phyloP scores from a whole-genome alignment of 108 stramenopile genomes.

The Aurantiochytrium sp. region DNA sequence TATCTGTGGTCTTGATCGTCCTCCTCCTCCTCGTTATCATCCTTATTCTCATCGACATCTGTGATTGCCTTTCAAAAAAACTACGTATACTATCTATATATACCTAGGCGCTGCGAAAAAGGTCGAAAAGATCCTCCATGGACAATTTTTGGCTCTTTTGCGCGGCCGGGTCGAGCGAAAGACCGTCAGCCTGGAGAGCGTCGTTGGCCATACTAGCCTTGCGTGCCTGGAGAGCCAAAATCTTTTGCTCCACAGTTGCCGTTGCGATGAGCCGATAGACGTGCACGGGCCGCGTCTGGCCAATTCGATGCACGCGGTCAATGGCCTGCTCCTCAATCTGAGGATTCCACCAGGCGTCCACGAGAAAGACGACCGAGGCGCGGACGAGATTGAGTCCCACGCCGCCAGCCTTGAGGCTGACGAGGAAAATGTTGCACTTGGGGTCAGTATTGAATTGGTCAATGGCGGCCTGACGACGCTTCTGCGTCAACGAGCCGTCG shows the following conservation, averaged over 20 bases:
- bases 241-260: constrained; percentile 92
- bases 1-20: not conserved
- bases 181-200: constrained; percentile 56
- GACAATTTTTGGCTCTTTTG: not conserved
- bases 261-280: constrained; percentile 89
- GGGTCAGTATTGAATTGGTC: constrained; percentile 26
- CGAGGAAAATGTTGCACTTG: not conserved
- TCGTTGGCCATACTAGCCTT: constrained; percentile 89
- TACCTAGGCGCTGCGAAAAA: not conserved
- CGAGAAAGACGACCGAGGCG: constrained; percentile 29
- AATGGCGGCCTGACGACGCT: constrained; percentile 32
- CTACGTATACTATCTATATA: too few species aligned
- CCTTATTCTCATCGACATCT: not conserved
- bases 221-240: constrained; percentile 92
- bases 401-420: constrained; percentile 34
- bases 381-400: constrained; percentile 41
- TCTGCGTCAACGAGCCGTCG: constrained; percentile 14
- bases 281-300: constrained; percentile 83
- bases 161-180: not conserved
- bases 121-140: not conserved
- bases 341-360: constrained; percentile 40
- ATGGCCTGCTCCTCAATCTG: constrained; percentile 84
- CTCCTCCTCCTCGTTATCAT: not conserved
- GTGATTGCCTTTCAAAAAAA: not conserved
- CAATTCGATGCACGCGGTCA: constrained; percentile 89